A percentile compares a stretch with the other conserved stretches of the same genome.
phyloP scores from a whole-genome alignment of 2,329 filamentous ascomycete genomes.

The Sclerotinia spermophila region DNA sequence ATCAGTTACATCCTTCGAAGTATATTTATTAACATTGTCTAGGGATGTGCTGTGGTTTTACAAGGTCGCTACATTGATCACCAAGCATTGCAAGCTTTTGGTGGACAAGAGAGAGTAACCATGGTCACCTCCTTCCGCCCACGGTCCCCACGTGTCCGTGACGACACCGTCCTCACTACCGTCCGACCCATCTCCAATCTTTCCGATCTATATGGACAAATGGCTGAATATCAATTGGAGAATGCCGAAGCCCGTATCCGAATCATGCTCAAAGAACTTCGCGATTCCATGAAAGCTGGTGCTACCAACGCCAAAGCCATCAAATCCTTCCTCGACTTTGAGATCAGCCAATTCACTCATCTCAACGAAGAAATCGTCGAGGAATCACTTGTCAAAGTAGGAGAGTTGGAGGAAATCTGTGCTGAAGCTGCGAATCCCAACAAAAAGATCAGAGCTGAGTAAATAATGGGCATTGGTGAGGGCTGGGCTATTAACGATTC shows the following conservation, averaged over 20 bases:
- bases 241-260: constrained; percentile 39
- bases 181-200: constrained; percentile 40
- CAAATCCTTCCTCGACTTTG: constrained; percentile 39
- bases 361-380: constrained; percentile 38
- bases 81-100: constrained; percentile 42
- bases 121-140: constrained; percentile 47
- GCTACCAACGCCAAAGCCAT: constrained; percentile 38
- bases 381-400: constrained; percentile 33
- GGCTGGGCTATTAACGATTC: neutral
- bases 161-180: constrained; percentile 41
- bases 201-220: constrained; percentile 40
- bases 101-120: constrained; percentile 44
- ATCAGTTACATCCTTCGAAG: neutral
- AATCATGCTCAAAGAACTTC: constrained; percentile 37
- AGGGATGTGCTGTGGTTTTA: constrained; percentile 43
- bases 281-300: constrained; percentile 38
- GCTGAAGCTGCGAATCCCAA: constrained; percentile 25
- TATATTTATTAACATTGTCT: constrained; percentile 17
- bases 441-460: constrained; percentile 28
- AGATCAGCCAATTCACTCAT: constrained; percentile 34
- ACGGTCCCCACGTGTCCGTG: constrained; percentile 39
- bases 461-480: neutral
- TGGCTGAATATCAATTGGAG: constrained; percentile 41
- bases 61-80: constrained; percentile 47
- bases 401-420: constrained; percentile 32